Evolutionary conservation across 1,284 basidiomycete species (phyloP).

Genomic region (Heterobasidion irregulare): DNA sequence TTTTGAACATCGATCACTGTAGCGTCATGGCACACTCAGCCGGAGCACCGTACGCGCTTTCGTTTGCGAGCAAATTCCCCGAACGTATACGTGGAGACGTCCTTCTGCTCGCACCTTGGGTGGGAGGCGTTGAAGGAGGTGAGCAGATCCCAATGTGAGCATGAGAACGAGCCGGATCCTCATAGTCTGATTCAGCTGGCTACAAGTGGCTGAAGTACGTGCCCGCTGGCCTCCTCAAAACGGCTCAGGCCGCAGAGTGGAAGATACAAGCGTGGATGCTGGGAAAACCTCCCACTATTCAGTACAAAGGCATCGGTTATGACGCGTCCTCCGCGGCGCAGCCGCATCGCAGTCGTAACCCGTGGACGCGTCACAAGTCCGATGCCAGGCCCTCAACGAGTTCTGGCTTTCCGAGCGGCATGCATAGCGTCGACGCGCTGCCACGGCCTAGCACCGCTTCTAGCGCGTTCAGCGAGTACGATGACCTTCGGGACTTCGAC

Average conservation of each 20-base stretch:
- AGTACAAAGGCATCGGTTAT: constrained; percentile 76
- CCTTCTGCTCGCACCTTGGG: constrained; percentile 95
- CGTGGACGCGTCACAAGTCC: constrained; percentile 7
- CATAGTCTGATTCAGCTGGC: constrained; percentile 36
- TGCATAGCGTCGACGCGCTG: not conserved
- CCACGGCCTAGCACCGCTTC: constrained; percentile 53
- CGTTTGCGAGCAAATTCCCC: constrained; percentile 70
- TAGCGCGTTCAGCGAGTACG: constrained; percentile 72
- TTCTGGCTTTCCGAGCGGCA: not conserved
- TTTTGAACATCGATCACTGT: constrained; percentile 72
- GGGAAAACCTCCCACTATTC: constrained; percentile 83
- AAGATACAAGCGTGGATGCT: constrained; percentile 94
- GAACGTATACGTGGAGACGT: constrained; percentile 78
- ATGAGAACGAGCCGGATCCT: not conserved
- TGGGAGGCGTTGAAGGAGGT: constrained; percentile 84
- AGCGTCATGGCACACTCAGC: constrained; percentile 96
- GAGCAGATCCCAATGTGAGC: constrained; percentile 20
- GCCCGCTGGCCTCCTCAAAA: constrained; percentile 87
- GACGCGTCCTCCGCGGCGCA: constrained; percentile 23
- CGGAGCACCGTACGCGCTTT: constrained; percentile 90
- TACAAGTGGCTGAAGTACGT: constrained; percentile 98
- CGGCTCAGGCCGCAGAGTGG: constrained; percentile 96
- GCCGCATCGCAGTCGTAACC: constrained; percentile 12
- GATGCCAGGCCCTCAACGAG: constrained; percentile 20
- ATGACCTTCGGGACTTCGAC: constrained; percentile 76